Evolutionary conservation across 176 grass and related monocot genomes (phyloP), one percentile per base, ranked within the genome.

Genomic region (Raddia guianensis): DNA sequence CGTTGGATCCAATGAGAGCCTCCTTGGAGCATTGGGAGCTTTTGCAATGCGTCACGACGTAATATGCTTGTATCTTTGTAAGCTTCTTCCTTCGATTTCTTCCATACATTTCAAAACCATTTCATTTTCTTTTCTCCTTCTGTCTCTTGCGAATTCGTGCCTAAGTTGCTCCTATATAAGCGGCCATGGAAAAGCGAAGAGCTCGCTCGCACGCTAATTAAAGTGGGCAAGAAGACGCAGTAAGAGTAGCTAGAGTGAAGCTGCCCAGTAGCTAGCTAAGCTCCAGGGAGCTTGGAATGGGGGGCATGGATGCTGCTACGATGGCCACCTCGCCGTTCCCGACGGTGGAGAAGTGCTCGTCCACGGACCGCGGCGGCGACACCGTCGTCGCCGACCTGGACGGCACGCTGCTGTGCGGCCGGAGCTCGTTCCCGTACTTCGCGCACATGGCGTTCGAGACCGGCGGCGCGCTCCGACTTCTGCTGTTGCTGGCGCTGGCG

Each of bases 391-490:
- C 93, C 9, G 89, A 95, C 74, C 79, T 95, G 15, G 87, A 96
- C 65, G 87, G 93, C 69, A 92, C 93, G 42, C 68, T 92, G 18
- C 82, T 96, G 47, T 89, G 85, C 63, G 87, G 90, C 3, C 78
- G 82, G 19, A 96, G 85, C 82, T 90, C 93, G 3, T 96, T 96
- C 82, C 90, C 93, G 2, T 92, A 96, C 93, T 96, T 92, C 72
- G 93, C 90, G 68, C 84, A 90, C 71, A 70, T 96, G 57, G 87
- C 93, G 7, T 96, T 88, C 85, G 93, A 96, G 70, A 84, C 76
- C 45, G 85, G 93, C 34, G 85, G 93, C 63, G 50, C 87, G 65
- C 78, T 90, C 13, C 70, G 90, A 1, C 78, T 95, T 3, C 49
- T 83, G 8, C n/a, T 78, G 63, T 77, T 95, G 46, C 73, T 95